Percentiles rank a stretch among this genome's conserved stretches.
Conservation (phyloP, 257 asterid genomes). For the Solanum lycopersicoides region DNA sequence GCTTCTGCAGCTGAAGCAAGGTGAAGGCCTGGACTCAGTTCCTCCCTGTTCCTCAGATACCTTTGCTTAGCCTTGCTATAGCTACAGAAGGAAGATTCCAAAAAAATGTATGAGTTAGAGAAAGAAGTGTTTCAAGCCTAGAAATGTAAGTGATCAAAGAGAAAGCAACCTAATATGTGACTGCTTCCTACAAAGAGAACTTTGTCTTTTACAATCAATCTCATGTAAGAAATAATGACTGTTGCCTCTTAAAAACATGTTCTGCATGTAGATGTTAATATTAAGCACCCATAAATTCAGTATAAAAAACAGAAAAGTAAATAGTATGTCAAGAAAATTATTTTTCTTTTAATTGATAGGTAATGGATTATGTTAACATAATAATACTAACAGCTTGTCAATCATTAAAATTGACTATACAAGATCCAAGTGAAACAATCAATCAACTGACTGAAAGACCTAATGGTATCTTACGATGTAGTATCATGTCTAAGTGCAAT, state of each 20-base stretch:
- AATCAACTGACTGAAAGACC: not conserved
- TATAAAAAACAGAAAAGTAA: not conserved
- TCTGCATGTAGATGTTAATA: not conserved
- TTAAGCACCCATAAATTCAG: not conserved
- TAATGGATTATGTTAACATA: not conserved
- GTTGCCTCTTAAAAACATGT: not conserved
- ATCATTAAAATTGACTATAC: not conserved
- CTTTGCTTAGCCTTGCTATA: conserved; percentile 89
- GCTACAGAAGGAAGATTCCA: conserved; percentile 14
- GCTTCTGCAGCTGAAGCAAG: conserved; percentile 98
- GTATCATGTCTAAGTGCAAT: not conserved
- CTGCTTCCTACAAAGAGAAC: not conserved
- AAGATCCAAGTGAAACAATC: not conserved
- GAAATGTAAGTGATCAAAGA: not conserved
- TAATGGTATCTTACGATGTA: not conserved
- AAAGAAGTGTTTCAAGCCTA: not conserved
- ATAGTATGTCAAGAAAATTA: not conserved
- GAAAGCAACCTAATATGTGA: not conserved
- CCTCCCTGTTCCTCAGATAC: conserved; percentile 53
- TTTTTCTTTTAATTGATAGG: not conserved
- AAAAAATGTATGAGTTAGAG: not conserved
- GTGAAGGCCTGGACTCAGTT: conserved; percentile 77
- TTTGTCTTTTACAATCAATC: not conserved
- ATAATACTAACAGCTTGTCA: not conserved
- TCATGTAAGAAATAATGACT: not conserved